Base-by-base conservation (phyloP, 768 basidiomycete species). In the Suillus variegatus region DNA sequence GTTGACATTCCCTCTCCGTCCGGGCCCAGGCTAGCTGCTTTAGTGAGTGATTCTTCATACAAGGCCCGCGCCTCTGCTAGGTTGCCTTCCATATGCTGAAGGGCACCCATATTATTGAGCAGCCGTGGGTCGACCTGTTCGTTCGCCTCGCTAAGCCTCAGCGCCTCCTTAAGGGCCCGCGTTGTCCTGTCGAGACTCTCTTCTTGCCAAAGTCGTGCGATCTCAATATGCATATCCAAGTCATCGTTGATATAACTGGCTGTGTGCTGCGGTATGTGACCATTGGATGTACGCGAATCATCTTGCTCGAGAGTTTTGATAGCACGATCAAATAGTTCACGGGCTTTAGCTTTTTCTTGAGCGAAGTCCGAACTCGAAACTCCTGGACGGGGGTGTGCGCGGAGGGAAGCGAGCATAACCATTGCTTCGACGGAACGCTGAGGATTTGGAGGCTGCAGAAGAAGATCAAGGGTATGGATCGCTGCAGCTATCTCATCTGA, bases 181-280 rank as follows among this genome's bases (percentile, higher is more conserved):
- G 85, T 80, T 63, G 91, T 89, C 60, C 90, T 87, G 35, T 93
- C 93, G 16, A 90, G 68, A 72, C 83, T 89, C 65, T 95, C 93
- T 4, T 85, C 88, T 71, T 93, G 91, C 92, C 95, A 98, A 63
- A 97, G 75, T 55, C 89, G 86, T 13, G 94, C 94, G 66, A 98
- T 88, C 75, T 98, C 96, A n/a, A 89, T 79, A 68, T 94, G 91
- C 85, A 98, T 87, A 66, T 97, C 92, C 61, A 91, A 80, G 71
- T 99, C 97, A 16, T 92, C 87, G 0, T 82, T 81, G 58, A 95
- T 83, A 25, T 80, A 84, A 25, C 85, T 82, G 6, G 88, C 80
- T 3, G 80, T 66, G 67, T 80, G 80, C 63, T 71, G 79, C 2
- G 70, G 36, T 2, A 58, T 20, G 7, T 72, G 69, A 12, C 70